Conservation (phyloP, 352 stramenopile genomes). For the Salisapilia sapeloensis region DNA sequence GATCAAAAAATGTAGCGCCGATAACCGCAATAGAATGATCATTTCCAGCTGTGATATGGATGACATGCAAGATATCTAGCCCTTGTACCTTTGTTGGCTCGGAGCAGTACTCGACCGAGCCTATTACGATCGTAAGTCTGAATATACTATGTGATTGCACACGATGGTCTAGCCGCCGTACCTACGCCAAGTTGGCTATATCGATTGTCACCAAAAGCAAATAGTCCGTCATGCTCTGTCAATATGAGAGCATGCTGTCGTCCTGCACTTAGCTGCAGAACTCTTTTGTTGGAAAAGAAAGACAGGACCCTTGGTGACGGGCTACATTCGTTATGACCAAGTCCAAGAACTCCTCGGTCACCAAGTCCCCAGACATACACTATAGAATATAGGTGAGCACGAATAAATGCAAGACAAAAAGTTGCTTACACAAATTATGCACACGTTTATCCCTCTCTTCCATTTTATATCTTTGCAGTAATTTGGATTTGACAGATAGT, state of each 20-base stretch:
- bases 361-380: conserved; percentile 59
- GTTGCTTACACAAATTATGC: no score
- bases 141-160: background rate
- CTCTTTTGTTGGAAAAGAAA: conserved; percentile 32
- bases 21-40: conserved; percentile 48
- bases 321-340: conserved; percentile 22
- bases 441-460: no score
- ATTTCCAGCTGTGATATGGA: conserved; percentile 40
- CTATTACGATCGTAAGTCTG: conserved; percentile 6
- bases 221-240: conserved; percentile 50
- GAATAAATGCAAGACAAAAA: no score
- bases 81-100: conserved; percentile 18
- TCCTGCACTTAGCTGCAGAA: conserved; percentile 32
- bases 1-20: conserved; percentile 43
- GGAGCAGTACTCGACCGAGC: conserved; percentile 15
- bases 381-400: no score
- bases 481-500: no score
- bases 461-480: no score
- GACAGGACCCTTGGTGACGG: conserved; percentile 22
- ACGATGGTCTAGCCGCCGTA: conserved; percentile 7
- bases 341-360: conserved; percentile 34
- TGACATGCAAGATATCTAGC: conserved; percentile 33
- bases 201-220: conserved; percentile 41
- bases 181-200: conserved; percentile 45
- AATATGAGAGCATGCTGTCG: conserved; percentile 47